phyloP scores from a whole-genome alignment of 75 land plant genomes.

The Chamaecyparis obtusa region DNA sequence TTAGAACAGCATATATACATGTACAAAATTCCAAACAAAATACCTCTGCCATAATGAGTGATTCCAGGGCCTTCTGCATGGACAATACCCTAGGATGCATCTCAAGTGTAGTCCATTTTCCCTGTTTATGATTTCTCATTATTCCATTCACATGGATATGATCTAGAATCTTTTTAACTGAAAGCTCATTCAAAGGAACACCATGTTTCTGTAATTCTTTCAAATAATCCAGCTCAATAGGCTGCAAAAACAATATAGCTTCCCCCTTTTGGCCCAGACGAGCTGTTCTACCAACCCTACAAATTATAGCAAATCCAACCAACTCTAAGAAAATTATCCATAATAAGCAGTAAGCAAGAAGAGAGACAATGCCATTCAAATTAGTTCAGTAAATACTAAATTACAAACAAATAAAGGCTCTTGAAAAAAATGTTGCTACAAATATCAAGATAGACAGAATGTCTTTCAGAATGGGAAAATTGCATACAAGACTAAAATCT shows the following conservation, averaged over 20 bases:
- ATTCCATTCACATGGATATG: constrained; percentile 32
- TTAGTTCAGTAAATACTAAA: neutral
- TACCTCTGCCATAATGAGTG: constrained; percentile 70
- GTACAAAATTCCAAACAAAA: neutral
- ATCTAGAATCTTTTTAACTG: constrained; percentile 48
- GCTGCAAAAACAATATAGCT: constrained; percentile 82
- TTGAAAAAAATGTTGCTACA: neutral
- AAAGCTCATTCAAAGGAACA: constrained; percentile 68
- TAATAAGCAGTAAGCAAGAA: neutral
- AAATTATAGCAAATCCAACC: neutral
- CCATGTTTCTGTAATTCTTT: constrained; percentile 79
- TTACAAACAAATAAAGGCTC: neutral
- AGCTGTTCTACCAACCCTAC: constrained; percentile 98
- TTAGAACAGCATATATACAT: neutral
- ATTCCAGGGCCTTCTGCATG: constrained; percentile 78
- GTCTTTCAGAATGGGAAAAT: neutral
- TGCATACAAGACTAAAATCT: neutral
- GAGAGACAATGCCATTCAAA: neutral
- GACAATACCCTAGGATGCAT: constrained; percentile 68
- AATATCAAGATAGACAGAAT: neutral
- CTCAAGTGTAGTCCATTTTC: constrained; percentile 42
- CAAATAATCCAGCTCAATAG: constrained; percentile 83
- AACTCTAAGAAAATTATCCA: neutral
- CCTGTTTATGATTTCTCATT: constrained; percentile 21
- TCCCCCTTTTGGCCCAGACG: constrained; percentile 91